A percentile compares a stretch with the other conserved stretches of the same genome.
phyloP scores from a whole-genome alignment of 2,329 filamentous ascomycete species.

The Calonectria hongkongensis region DNA sequence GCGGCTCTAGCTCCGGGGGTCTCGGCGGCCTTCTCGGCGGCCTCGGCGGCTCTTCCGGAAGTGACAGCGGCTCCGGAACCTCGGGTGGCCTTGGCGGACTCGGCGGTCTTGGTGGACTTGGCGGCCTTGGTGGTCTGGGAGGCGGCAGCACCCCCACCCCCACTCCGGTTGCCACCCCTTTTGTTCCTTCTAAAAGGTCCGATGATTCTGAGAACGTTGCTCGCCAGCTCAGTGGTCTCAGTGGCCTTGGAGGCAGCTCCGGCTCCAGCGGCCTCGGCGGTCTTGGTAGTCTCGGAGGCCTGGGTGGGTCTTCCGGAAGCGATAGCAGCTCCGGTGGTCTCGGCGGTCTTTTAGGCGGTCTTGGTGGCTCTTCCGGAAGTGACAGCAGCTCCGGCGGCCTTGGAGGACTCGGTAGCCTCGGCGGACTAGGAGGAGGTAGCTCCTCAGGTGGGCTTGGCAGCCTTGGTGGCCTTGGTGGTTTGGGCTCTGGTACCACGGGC shows the following conservation, averaged over 20 bases:
- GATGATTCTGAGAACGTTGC: background rate
- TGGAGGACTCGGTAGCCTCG: background rate
- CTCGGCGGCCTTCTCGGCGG: background rate
- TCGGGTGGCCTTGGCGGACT: background rate
- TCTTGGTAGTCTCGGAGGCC: background rate
- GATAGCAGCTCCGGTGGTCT: too few species aligned
- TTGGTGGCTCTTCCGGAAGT: background rate
- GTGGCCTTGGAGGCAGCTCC: background rate
- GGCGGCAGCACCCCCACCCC: background rate
- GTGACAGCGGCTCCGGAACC: background rate
- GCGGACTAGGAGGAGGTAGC: background rate
- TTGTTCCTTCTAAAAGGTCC: background rate
- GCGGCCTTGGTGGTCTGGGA: background rate
- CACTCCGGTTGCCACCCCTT: background rate
- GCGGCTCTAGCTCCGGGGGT: background rate
- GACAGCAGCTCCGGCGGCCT: background rate
- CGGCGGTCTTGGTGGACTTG: background rate
- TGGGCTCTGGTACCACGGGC: background rate
- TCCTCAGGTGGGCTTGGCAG: background rate
- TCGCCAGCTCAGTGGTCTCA: background rate
- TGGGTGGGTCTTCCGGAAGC: too few species aligned
- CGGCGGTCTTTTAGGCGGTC: background rate
- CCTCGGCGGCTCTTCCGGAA: background rate
- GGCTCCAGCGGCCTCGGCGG: too few species aligned
- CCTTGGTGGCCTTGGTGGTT: background rate